Conservation (phyloP, 495 filamentous ascomycete species). For the Neurospora discreta region DNA sequence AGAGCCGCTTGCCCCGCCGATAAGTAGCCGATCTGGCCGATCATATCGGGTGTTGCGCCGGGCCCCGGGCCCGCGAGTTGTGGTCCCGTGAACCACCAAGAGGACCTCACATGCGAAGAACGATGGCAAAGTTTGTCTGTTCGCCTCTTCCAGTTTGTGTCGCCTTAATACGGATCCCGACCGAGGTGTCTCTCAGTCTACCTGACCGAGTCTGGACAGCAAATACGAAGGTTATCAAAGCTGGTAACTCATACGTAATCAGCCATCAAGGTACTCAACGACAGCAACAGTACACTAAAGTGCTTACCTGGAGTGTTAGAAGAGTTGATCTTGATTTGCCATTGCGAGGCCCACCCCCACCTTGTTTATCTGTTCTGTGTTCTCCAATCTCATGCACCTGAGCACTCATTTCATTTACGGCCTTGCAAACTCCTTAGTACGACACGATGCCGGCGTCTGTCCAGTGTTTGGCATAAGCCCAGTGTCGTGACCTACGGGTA, state of each 20-base stretch:
- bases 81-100: neutral
- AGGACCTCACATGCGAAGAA: neutral
- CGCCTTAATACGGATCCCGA: neutral
- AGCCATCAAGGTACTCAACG: neutral
- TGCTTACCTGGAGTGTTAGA: neutral
- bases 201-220: neutral
- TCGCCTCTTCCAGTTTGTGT: neutral
- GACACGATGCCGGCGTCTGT: no score
- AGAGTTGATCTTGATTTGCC: no score
- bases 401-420: no score
- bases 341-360: neutral
- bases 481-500: no score
- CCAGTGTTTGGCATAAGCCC: no score
- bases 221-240: neutral
- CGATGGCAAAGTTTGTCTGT: neutral
- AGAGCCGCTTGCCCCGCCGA: neutral
- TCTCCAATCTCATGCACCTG: no score
- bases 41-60: neutral
- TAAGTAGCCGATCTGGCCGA: neutral
- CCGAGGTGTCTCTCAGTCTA: neutral
- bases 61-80: neutral
- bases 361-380: no score
- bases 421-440: no score
- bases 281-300: neutral
- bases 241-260: neutral